These are phyloP conservation scores for Capsicum chinense DNA, from an alignment of 257 asterid genomes.

Conservation along the genomic window DNA sequence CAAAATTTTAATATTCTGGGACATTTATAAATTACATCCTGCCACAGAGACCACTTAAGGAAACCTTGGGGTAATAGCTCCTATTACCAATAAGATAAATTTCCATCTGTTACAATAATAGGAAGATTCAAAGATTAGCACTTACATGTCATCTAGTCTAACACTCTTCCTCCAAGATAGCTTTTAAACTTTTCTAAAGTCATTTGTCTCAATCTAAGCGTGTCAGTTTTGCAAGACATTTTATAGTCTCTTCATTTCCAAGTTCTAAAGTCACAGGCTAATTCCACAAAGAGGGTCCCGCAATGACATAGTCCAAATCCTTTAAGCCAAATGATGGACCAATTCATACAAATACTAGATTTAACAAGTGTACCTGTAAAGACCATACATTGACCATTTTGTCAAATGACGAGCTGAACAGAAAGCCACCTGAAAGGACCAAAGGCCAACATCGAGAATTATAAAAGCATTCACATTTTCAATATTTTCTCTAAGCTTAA, in stretches of 20 bases:
- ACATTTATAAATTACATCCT: neutral
- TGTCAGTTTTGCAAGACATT: neutral
- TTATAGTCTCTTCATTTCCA: neutral
- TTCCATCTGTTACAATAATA: neutral
- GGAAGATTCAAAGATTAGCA: neutral
- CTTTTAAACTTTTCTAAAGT: neutral
- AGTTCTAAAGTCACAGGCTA: neutral
- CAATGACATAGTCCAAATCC: neutral
- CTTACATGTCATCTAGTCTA: conserved; percentile 14
- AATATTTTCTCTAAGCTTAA: neutral
- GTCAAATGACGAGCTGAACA: conserved; percentile 95
- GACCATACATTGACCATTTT: conserved; percentile 84
- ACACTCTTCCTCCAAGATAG: neutral
- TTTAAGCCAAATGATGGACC: neutral
- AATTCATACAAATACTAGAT: conserved; percentile 20
- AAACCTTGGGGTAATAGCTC: neutral
- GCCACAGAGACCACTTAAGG: conserved; percentile 5
- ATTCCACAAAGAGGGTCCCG: conserved; percentile 22
- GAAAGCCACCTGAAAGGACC: conserved; percentile 66
- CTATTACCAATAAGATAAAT: neutral
- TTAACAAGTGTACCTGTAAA: conserved; percentile 62
- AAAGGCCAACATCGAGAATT: neutral
- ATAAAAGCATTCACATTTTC: conserved; percentile 10
- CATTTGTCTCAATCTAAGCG: neutral
- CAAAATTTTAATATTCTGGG: neutral